phyloP scores from a whole-genome alignment of 2,329 filamentous ascomycete species.

The Bipolaris oryzae region DNA sequence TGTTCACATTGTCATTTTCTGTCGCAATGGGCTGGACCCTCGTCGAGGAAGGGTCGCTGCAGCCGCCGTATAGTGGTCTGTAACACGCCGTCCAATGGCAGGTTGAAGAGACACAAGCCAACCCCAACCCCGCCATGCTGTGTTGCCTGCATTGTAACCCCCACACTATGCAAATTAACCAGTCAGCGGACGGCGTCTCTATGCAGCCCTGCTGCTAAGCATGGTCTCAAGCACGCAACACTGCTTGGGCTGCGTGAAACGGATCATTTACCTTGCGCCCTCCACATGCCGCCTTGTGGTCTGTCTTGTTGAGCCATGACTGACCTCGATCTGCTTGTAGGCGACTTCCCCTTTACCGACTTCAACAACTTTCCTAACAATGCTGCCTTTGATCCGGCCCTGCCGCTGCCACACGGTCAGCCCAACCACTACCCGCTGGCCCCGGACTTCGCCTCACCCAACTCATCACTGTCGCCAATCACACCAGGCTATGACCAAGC shows the following conservation, averaged over 20 bases:
- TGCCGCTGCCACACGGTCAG: constrained; percentile 39
- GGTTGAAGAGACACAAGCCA: constrained; percentile 23
- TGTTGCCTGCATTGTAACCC: constrained; percentile 33
- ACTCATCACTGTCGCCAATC: constrained; percentile 39
- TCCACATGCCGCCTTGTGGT: constrained; percentile 13
- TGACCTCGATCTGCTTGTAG: constrained; percentile 47
- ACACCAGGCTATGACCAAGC: constrained; percentile 35
- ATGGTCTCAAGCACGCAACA: constrained; percentile 44
- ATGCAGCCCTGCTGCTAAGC: constrained; percentile 31
- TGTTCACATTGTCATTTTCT: constrained; percentile 11
- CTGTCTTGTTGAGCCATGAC: constrained; percentile 31
- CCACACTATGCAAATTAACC: constrained; percentile 34
- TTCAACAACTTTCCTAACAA: constrained; percentile 50
- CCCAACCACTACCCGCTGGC: constrained; percentile 33
- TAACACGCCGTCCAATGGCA: constrained; percentile 31
- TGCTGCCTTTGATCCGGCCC: constrained; percentile 40
- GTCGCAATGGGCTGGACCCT: constrained; percentile 15
- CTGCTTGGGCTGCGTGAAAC: constrained; percentile 30
- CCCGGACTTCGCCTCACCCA: constrained; percentile 36
- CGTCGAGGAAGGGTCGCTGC: constrained; percentile 15
- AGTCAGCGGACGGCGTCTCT: constrained; percentile 27
- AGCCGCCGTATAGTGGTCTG: constrained; percentile 22
- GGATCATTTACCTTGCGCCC: constrained; percentile 13
- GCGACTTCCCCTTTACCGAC: constrained; percentile 55
- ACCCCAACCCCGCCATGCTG: constrained; percentile 31